Conservation (phyloP, 2,329 filamentous ascomycete genomes). For the Fusarium equiseti region DNA sequence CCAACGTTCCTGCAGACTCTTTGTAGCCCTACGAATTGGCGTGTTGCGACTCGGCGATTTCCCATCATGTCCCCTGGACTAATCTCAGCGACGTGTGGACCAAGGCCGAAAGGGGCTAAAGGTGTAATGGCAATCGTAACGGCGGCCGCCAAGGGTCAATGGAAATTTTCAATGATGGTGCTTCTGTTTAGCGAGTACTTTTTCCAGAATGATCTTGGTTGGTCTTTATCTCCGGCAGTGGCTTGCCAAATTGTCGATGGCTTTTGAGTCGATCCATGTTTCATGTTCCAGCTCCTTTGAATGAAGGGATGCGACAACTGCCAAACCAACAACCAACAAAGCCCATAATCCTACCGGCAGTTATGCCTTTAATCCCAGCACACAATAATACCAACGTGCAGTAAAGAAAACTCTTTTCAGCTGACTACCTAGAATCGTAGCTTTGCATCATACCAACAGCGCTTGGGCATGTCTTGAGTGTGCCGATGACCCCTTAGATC, state of each 20-base stretch:
- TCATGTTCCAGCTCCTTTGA: slow-evolving; percentile 6
- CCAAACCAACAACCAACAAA: neutral
- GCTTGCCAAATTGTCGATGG: neutral
- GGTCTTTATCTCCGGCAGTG: slow-evolving; percentile 15
- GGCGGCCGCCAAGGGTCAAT: slow-evolving; percentile 12
- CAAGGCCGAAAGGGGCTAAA: slow-evolving; percentile 28
- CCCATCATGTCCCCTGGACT: slow-evolving; percentile 26
- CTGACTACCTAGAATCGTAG: neutral
- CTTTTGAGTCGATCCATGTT: slow-evolving; percentile 12
- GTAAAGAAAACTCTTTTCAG: neutral
- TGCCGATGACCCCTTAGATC: slow-evolving; percentile 25
- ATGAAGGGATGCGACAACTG: neutral
- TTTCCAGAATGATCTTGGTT: slow-evolving; percentile 6
- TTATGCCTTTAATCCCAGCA: neutral
- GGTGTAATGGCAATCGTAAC: slow-evolving; percentile 3
- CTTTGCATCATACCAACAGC: slow-evolving; percentile 1
- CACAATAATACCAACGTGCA: neutral
- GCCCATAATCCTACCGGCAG: neutral
- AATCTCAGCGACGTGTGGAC: slow-evolving; percentile 26
- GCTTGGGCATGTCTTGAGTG: slow-evolving; percentile 5
- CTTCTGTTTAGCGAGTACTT: slow-evolving; percentile 1
- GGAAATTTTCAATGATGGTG: slow-evolving; percentile 12
- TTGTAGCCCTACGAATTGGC: slow-evolving; percentile 26
- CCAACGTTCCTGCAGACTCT: neutral
- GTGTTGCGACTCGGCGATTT: slow-evolving; percentile 30